Base-by-base conservation (phyloP, 2,329 filamentous ascomycete species). In the Hirsutella minnesotensis region DNA sequence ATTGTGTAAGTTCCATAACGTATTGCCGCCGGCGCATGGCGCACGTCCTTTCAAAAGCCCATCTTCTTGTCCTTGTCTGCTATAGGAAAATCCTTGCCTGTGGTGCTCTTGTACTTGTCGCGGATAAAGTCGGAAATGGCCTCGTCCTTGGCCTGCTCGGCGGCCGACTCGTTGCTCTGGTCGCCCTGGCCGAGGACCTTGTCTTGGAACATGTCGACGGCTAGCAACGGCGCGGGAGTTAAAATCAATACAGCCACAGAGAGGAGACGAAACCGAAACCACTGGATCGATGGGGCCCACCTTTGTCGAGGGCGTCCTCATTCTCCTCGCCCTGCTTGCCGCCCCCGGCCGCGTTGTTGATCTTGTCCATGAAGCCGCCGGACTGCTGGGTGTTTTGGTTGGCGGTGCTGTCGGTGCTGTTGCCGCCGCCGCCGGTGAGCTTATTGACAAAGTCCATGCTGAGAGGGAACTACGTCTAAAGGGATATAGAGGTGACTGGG, bases 91-190 rank as follows among this genome's bases (percentile, higher is more conserved):
- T 89, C 84, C 5, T 64, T 76, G 45, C 86, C 86, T 0, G 81
- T 83, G 0, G 64, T 57, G 38, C 53, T 64, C 72, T 86, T 87
- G 72, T 87, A 89, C 62, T 83, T 68, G 35, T 61, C 63, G 31
- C 85, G 76, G 52, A 90, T 77, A 59, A 75, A 81, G 59, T 87
- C 81, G 22, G 76, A 79, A 52, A 89, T 85, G 59, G 83, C 69
- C 62, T 86, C 81, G 59, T 92, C 86, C 67, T 90, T 89, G 53
- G 81, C 83, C 65, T 94, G 86, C 65, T 94, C 86, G 18, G 79
- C 57, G 5, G 86, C 86, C 40, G 62, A 70, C 62, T 83, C 83
- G 58, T 86, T 85, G 64, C 74, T 68, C 66, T 92, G 86, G 38
- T 74, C 56, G 16, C 86, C 86, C 51, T 78, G 67, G 31, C 79